Base-by-base conservation (phyloP, 352 stramenopile genomes). In the Phytophthora cryptogea region DNA sequence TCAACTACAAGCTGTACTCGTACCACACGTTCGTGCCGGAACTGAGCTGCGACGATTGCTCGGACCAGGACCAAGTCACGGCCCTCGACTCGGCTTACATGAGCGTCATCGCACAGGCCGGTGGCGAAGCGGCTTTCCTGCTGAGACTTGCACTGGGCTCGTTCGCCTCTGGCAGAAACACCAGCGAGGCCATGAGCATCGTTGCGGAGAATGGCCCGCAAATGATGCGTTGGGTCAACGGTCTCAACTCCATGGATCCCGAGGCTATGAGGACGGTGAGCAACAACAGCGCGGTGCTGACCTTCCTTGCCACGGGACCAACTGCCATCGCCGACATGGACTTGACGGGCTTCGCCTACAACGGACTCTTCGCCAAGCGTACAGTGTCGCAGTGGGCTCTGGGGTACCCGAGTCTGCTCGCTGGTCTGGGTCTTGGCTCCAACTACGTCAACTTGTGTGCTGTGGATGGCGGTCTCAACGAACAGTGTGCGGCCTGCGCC, bases 191-290 rank as follows among this genome's bases (percentile, higher is more conserved):
- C 36, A 47, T 57, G 0, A 54, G 54, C 13, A 67, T 80, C 32
- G 64, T 91, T 42, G 39, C 63, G 2, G 49, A 70, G 46, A 80
- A 78, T 59, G 72, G 72, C 4, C 45, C 62, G 56, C 76, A 85
- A 61, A 85, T 91, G 63, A 89, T 91, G 82, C 72, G 72, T 35
- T 90, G 64, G 66, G 66, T 87, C 28, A 84, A 84, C 31, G 77
- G 77, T 4, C 71, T 84, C 53, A 87, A 87, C 64, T 87, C 77
- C 46, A 70, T 83, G 54, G 53, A 87, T 52, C 72, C 74, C 0
- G 51, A 55, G 37, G 76, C 74, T 39, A 78, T 80, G 72, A 55
- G 54, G 26, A 61, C 59, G n/a, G 67, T 86, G 17, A 68, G 32
- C 33, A 67, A 59, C 54, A 74, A 73, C 33, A 67, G 54, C 32